Base-by-base conservation (phyloP, 2,329 filamentous ascomycete genomes). In the Aspergillus latus region DNA sequence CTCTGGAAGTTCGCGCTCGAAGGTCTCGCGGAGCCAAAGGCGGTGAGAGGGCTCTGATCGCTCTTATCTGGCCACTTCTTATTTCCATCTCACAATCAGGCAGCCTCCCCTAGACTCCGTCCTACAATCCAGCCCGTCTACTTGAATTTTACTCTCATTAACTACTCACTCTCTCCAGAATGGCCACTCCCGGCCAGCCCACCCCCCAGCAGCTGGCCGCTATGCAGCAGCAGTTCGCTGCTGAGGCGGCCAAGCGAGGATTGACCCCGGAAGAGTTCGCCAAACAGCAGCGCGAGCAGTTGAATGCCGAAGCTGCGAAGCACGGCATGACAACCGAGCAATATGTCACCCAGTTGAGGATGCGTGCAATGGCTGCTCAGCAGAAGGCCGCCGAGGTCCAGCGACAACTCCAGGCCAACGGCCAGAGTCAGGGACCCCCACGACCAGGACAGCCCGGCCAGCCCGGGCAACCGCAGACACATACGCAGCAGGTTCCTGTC, bases 181-280 rank as follows among this genome's bases (percentile, higher is more conserved):
- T 76, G 69, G 72, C 75, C 48, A 65, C 71, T 49, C 72, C 72
- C 36, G 70, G 71, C 52, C 67, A 66, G 63, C 90, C 90, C 34
- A 85, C 87, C 16, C 92, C 89, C 48, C 88, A 96, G 77, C 92
- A 97, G 78, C 89, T 96, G 62, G 84, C 85, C 55, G 82, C 83
- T 54, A 94, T 97, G 82, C 90, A 95, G 74, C 84, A 86, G 66
- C 88, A 94, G 74, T 78, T 97, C 44, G 88, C 88, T 48, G 83
- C 84, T 49, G 92, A 97, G 75, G 93, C 93, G 48, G 82, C 89
- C 68, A 92, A 89, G 76, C 84, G 87, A 61, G 92, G 92, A 72
- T 86, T 97, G 83, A 86, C 88, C 5, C 87, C 94, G 0, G 90
- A 88, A 44, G 82, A 96, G 74, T 96, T 96, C 71, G 84, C 95